phyloP scores from a whole-genome alignment of 768 basidiomycete genomes.

The Clavaria fumosa region DNA sequence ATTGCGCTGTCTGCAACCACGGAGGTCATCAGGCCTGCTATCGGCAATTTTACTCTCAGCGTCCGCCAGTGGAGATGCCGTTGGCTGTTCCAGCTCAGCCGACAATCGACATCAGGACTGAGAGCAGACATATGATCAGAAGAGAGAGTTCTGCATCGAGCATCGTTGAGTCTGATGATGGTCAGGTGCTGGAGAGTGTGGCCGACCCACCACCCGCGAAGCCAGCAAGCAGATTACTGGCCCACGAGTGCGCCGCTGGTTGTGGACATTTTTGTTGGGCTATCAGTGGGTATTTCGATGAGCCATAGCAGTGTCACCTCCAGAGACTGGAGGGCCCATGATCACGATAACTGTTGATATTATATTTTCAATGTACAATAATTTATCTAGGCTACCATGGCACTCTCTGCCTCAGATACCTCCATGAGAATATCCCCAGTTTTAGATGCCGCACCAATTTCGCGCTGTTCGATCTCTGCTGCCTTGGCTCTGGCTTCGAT shows the following conservation, averaged over 20 bases:
- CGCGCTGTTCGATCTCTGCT: constrained; percentile 8
- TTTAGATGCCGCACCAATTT: constrained; percentile 7
- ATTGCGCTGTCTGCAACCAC: constrained; percentile 63
- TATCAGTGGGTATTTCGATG: too few relatives aligned
- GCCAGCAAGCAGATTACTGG: constrained; percentile 21
- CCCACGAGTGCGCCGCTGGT: constrained; percentile 62
- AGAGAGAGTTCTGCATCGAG: constrained; percentile 18
- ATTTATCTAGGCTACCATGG: too few relatives aligned
- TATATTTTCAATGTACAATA: too few relatives aligned
- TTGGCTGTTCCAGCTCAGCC: neutral
- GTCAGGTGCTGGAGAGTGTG: constrained; percentile 11
- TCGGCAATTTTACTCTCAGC: constrained; percentile 44
- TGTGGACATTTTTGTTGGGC: constrained; percentile 80
- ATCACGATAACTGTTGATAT: too few relatives aligned
- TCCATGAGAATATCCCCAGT: constrained; percentile 12
- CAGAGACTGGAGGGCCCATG: too few relatives aligned
- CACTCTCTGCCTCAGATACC: neutral
- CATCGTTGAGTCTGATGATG: constrained; percentile 15
- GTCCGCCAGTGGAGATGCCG: constrained; percentile 32
- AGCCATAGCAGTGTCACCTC: too few relatives aligned
- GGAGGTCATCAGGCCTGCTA: constrained; percentile 77
- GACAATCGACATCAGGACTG: neutral
- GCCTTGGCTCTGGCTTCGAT: constrained; percentile 13
- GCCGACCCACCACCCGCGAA: constrained; percentile 11
- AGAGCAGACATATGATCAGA: neutral